Base-by-base conservation (phyloP, 2,329 filamentous ascomycete species). In the Hymenoscyphus fructigenus region DNA sequence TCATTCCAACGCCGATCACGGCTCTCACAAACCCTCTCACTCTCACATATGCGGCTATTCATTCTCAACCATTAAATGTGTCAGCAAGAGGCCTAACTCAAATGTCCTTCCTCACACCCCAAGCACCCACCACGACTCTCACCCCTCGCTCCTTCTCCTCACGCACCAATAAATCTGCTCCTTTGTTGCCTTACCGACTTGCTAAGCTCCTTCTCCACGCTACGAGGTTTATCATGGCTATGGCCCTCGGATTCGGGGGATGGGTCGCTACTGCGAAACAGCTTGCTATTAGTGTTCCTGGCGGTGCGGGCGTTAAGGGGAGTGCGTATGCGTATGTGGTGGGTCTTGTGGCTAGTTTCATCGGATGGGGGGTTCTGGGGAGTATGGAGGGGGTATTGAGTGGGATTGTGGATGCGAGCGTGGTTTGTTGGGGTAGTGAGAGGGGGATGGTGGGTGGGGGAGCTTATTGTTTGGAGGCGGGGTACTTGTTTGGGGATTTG, bases 351-450 rank as follows among this genome's bases (percentile, higher is more conserved):
- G 95, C 95, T 17, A 92, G 91, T 66, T 93, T 94, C 62, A 97
- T 99, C 71, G 95, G 95, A 7, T 99, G 95, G 88, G 93, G 92
- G 5, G 89, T 98, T 0, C 82, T 99, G 60, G 92, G 93, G 29
- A 91, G 93, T 1, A 94, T 96, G 85, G 93, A 97, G 75, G 91
- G 92, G 15, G 90, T 96, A 20, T 80, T 97, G 28, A 91, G 91
- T 60, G 92, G 92, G 61, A 93, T 97, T 61, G 86, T 97, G 4
- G 93, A 97, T 77, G 93, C 91, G 2, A 88, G 92, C 41, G 85
- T 98, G 28, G 89, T 99, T 14, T 99, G 95, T 80, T 98, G 96
- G 85, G 93, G 91, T 29, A 97, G 92, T 73, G 95, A 99, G 79
- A 84, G 90, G 70, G 86, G 85, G 60, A 89, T 89, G 78, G 84